Evolutionary conservation across 2,329 filamentous ascomycete species (phyloP), one percentile per base, ranked within the genome.

Genomic region (Phoma sp.): DNA sequence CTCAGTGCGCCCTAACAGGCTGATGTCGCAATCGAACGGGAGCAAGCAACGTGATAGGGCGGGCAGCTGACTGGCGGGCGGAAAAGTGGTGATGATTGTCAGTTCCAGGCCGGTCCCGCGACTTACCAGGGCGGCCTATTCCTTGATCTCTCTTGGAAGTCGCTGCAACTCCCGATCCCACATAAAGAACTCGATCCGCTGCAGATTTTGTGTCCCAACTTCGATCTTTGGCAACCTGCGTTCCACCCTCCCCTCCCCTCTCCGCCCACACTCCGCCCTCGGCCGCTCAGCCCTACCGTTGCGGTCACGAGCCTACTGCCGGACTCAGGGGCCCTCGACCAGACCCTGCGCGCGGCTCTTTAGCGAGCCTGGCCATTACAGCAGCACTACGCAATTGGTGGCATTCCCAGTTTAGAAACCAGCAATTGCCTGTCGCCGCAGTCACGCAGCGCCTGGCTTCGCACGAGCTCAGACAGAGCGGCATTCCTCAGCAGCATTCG

Each of bases 21-120:
- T 47, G 18, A 56, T 56, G 53, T 56, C 53, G 53, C 53, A 56
- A 52, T 56, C 38, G 38, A 52, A 41, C 22, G 33, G 43, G 33
- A 30, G 22, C 42, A 23, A 14, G 7, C 33, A 42, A 14, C 32
- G 9, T 40, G 53, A 56, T 47, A 36, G 47, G 53, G 30, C 38
- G 38, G 45, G 44, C 53, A 37, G 38, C 42, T 51, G 52, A 51
- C 47, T 37, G 35, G 39, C 35, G 35, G 45, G 30, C 8, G 30
- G 38, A 37, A 42, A 44, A 38, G 25, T 36, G 44, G 33, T 47
- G 23, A 47, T 42, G 51, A 54, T 49, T 40, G 45, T 47, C 42
- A 51, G 41, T 35, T 52, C 45, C 47, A 49, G 47, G 27, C 46
- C 42, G 32, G 37, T 32, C 27, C 40, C 36, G 38, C 14, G 35